Evolutionary conservation across 768 basidiomycete genomes (phyloP).

Genomic region (Leccinum imitatum): DNA sequence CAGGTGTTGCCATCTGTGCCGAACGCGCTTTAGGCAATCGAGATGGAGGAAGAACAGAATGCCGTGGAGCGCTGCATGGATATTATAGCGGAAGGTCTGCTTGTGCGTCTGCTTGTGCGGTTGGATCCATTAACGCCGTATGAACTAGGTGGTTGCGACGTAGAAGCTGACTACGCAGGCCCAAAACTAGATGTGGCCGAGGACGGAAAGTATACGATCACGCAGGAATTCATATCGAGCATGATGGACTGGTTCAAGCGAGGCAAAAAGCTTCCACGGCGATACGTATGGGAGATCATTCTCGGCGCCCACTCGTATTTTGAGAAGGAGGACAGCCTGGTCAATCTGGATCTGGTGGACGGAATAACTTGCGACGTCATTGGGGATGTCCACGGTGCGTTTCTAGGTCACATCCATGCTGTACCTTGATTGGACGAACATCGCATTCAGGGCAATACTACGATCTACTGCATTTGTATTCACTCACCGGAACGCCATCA

Average conservation of each 20-base stretch:
- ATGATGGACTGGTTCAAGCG: conserved; percentile 95
- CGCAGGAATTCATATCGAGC: conserved; percentile 69
- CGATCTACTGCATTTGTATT: conserved; percentile 85
- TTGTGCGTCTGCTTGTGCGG: neutral
- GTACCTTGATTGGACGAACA: conserved; percentile 1
- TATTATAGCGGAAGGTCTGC: conserved; percentile 74
- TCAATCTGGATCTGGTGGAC: conserved; percentile 70
- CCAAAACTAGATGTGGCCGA: conserved; percentile 63
- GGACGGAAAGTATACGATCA: conserved; percentile 71
- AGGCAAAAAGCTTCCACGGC: conserved; percentile 86
- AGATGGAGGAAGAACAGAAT: conserved; percentile 84
- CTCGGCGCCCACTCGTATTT: conserved; percentile 81
- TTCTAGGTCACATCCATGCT: neutral
- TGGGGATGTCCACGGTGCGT: conserved; percentile 89
- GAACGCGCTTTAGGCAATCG: conserved; percentile 67
- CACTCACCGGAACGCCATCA: conserved; percentile 81
- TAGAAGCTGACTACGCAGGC: conserved; percentile 73
- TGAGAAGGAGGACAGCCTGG: conserved; percentile 75
- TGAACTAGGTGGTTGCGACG: conserved; percentile 66
- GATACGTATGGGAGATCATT: conserved; percentile 95
- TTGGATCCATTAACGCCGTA: conserved; percentile 6
- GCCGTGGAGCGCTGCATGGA: conserved; percentile 72
- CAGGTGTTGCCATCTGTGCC: neutral
- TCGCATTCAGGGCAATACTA: conserved; percentile 80
- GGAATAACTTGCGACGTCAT: conserved; percentile 90